Conservation (phyloP, 805 yeast species). For the Danielozyma ontarioensis region DNA sequence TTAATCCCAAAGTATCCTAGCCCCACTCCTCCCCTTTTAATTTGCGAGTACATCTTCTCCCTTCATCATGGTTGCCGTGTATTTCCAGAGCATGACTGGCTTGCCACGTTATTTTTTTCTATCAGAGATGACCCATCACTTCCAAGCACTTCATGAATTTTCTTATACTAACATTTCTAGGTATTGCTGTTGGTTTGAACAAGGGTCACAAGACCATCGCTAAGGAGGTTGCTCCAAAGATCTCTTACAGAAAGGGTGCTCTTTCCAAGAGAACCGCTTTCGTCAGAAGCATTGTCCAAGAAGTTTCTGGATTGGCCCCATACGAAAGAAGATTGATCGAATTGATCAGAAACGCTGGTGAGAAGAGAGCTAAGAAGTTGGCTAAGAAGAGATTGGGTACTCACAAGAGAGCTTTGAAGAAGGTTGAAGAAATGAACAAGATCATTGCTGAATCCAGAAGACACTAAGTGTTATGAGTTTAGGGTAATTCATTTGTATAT, state of each 20-base stretch:
- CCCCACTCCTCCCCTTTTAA: too few relatives aligned
- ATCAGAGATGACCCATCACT: too few relatives aligned
- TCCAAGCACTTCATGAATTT: too few relatives aligned
- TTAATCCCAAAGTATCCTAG: too few relatives aligned
- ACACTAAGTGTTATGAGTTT: slow-evolving; percentile 48
- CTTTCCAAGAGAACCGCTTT: slow-evolving; percentile 91
- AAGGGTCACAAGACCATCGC: slow-evolving; percentile 97
- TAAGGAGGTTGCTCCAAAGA: slow-evolving; percentile 61
- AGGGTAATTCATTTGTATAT: background rate
- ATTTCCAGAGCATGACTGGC: too few relatives aligned
- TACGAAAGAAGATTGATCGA: slow-evolving; percentile 99
- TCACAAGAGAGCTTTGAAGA: slow-evolving; percentile 98
- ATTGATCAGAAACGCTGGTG: slow-evolving; percentile 99
- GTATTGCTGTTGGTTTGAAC: slow-evolving; percentile 98
- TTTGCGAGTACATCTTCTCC: too few relatives aligned
- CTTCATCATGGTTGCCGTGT: too few relatives aligned
- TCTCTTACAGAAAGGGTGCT: slow-evolving; percentile 96
- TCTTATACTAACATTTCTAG: slow-evolving; percentile 37
- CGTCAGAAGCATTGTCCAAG: slow-evolving; percentile 93
- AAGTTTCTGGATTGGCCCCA: slow-evolving; percentile 98
- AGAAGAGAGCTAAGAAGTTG: slow-evolving; percentile 99
- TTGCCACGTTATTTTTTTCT: too few relatives aligned
- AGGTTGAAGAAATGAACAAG: slow-evolving; percentile 97
- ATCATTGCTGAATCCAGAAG: slow-evolving; percentile 96
- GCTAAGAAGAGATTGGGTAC: slow-evolving; percentile 99